These are phyloP conservation scores for Rhodotorula sp. DNA, from an alignment of 1,284 basidiomycete species.

Conservation along the genomic window DNA sequence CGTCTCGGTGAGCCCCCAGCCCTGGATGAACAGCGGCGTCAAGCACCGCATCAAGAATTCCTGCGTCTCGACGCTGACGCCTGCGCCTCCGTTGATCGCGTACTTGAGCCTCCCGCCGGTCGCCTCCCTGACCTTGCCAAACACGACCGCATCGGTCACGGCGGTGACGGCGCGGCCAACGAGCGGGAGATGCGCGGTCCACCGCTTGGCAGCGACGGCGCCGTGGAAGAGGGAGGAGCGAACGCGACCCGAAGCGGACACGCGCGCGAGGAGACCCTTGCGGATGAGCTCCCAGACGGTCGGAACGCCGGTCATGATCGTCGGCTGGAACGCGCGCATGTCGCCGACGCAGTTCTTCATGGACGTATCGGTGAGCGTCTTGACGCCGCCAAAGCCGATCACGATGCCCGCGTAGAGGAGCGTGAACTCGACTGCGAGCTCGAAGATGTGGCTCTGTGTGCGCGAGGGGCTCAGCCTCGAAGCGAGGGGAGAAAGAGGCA, in stretches of 20 bases:
- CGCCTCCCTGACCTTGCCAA: conserved; percentile 72
- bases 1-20: conserved; percentile 59
- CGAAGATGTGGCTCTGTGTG: conserved; percentile 52
- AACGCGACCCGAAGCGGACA: conserved; percentile 64
- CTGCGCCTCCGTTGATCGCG: conserved; percentile 57
- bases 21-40: conserved; percentile 73
- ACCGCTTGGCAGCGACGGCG: conserved; percentile 68
- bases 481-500: no score
- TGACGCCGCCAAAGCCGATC: conserved; percentile 67
- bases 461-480: no score
- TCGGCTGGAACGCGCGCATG: conserved; percentile 76
- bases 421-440: conserved; percentile 65
- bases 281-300: conserved; percentile 56
- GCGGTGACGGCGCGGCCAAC: conserved; percentile 4
- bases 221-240: conserved; percentile 74
- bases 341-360: conserved; percentile 92
- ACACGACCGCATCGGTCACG: conserved; percentile 65
- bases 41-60: conserved; percentile 81
- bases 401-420: conserved; percentile 18
- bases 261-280: conserved; percentile 83
- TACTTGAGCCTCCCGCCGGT: conserved; percentile 67
- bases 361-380: conserved; percentile 88
- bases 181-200: conserved; percentile 36
- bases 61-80: conserved; percentile 81
- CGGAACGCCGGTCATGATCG: conserved; percentile 58